Evolutionary conservation across 2,329 filamentous ascomycete species (phyloP).

Genomic region (Dendrostoma leiphaemia): DNA sequence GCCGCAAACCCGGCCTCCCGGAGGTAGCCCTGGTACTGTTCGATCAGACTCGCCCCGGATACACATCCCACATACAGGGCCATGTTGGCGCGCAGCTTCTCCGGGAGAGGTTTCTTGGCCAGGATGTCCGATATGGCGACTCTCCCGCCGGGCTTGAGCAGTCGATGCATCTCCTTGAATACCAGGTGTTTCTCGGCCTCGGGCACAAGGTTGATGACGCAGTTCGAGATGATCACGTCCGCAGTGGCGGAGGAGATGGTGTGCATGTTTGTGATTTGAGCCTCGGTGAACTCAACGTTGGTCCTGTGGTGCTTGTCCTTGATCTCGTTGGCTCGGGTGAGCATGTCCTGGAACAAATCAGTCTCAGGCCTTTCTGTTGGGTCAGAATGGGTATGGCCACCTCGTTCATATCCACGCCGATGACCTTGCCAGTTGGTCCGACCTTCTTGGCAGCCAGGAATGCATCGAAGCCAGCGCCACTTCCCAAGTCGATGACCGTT

Average conservation of each 20-base stretch:
- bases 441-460: constrained; percentile 52
- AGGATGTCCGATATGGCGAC: constrained; percentile 61
- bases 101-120: constrained; percentile 44
- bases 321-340: constrained; percentile 46
- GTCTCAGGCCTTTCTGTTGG: neutral
- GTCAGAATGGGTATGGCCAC: constrained; percentile 26
- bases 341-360: constrained; percentile 46
- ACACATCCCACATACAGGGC: constrained; percentile 60
- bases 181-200: constrained; percentile 48
- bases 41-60: constrained; percentile 51
- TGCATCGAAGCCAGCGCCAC: constrained; percentile 57
- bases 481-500: constrained; percentile 55
- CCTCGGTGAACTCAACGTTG: constrained; percentile 52
- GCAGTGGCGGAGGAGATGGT: constrained; percentile 40
- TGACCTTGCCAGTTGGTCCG: constrained; percentile 43
- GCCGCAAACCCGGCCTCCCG: constrained; percentile 47
- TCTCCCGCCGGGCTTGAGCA: constrained; percentile 56
- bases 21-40: constrained; percentile 52
- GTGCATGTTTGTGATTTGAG: constrained; percentile 48
- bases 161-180: constrained; percentile 56
- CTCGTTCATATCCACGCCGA: constrained; percentile 61
- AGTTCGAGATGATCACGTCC: constrained; percentile 62
- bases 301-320: constrained; percentile 32
- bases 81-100: constrained; percentile 45
- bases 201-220: constrained; percentile 60